Evolutionary conservation across 768 basidiomycete species (phyloP).

Genomic region (Mycena vulgaris): DNA sequence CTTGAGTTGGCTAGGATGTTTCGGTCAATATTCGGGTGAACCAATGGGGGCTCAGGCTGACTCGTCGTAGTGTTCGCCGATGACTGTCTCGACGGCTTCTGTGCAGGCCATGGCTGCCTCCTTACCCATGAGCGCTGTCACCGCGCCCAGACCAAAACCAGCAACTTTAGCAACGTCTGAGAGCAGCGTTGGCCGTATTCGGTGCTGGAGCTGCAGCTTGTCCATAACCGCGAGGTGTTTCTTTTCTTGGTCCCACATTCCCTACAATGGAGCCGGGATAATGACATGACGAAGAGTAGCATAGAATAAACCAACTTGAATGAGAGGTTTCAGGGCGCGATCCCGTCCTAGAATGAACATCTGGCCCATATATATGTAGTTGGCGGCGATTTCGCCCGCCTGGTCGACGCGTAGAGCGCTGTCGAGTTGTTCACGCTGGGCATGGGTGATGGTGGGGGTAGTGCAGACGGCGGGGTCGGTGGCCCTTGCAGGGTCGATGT

Average conservation of each 20-base stretch:
- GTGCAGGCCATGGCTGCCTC: conserved; percentile 99
- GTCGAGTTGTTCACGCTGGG: conserved; percentile 69
- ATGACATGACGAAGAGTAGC: neutral
- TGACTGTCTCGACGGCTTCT: conserved; percentile 97
- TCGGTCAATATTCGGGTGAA: conserved; percentile 23
- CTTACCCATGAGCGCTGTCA: conserved; percentile 89
- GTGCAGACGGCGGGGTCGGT: conserved; percentile 60
- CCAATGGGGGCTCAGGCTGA: conserved; percentile 58
- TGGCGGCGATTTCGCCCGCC: conserved; percentile 95
- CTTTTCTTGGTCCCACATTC: conserved; percentile 98
- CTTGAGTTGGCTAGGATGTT: conserved; percentile 78
- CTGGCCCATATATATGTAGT: conserved; percentile 96
- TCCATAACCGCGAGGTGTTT: conserved; percentile 92
- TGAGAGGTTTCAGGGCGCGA: conserved; percentile 68
- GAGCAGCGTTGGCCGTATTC: conserved; percentile 86
- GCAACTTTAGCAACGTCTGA: conserved; percentile 89
- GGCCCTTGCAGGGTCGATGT: conserved; percentile 56
- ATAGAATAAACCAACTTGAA: conserved; percentile 71
- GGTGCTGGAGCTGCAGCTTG: conserved; percentile 87
- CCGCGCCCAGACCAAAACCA: conserved; percentile 89
- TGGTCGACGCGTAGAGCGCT: conserved; percentile 92
- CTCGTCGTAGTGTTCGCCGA: conserved; percentile 99
- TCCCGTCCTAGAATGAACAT: conserved; percentile 79
- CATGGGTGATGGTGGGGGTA: conserved; percentile 71
- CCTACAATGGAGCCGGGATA: conserved; percentile 60